Base-by-base conservation (phyloP, 2,329 filamentous ascomycete species). In the Fusarium fujikuroi region DNA sequence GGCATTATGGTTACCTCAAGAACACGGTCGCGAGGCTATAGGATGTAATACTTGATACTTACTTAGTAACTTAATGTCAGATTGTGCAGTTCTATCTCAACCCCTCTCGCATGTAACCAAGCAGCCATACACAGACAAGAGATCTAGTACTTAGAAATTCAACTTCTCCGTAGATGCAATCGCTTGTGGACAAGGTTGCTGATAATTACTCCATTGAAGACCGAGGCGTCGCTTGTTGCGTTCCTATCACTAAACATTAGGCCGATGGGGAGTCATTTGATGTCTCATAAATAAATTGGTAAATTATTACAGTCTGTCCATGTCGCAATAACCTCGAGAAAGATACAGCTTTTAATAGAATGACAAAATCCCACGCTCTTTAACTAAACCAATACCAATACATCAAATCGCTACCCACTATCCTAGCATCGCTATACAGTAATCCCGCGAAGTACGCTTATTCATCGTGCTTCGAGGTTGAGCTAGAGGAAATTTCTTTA, bases 1-100 rank as follows among this genome's bases (percentile, higher is more conserved):
- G 91, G 91, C 89, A 92, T 82, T 93, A 93, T 21, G 73, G 73
- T 3, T 75, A 75, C 16, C 15, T 59, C 5, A 75, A 73, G 44
- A 54, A 23, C 14, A 23, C 64, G 18, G 43, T 60, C 5, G 40
- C 53, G 10, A 68, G 40, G 28, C 37, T 68, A 37, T 68, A 58
- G 15, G 32, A 50, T 43, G 32, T 32, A 19, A 49, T n/a, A 25
- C 47, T 42, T 14, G 14, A 18, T 37, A 46, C 37, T 30, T 39
- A 15, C 15, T 47, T 30, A 50, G 40, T 58, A 15, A 9, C 10
- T 37, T 23, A 19, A 58, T 50, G 46, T 18, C 10, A 49, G 25
- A 11, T 47, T 30, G 14, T 30, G 44, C 44, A 47, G 3, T 7
- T 30, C 2, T 14, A 7, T 28, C 54, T 14, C 10, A 58, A 28